phyloP scores from a whole-genome alignment of 345 rosid genomes.

The Hibiscus trionum region DNA sequence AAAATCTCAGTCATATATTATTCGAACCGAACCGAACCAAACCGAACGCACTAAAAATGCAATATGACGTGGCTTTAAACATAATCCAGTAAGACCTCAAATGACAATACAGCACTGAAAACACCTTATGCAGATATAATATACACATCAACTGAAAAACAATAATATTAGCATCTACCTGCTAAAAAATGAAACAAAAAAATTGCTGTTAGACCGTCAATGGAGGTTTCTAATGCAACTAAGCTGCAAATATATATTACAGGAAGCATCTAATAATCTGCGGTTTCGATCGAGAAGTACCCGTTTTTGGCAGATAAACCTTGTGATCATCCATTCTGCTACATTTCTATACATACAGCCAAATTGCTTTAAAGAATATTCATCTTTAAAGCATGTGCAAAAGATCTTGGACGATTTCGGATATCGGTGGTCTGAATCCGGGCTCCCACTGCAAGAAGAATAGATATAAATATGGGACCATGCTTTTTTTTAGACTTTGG shows the following conservation, averaged over 20 bases:
- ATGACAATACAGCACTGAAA: background rate
- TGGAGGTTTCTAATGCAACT: background rate
- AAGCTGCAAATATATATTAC: background rate
- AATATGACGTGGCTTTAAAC: no score
- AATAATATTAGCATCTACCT: background rate
- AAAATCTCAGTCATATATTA: no score
- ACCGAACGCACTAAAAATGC: no score
- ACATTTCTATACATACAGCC: background rate
- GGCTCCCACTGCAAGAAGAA: slow-evolving; percentile 57
- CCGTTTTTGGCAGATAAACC: background rate
- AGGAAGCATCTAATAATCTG: background rate
- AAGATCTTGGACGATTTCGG: slow-evolving; percentile 89
- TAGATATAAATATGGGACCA: no score
- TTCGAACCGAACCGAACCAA: no score
- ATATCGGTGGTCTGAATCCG: slow-evolving; percentile 74
- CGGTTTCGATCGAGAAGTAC: background rate
- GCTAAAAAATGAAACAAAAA: background rate
- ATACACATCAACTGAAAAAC: background rate
- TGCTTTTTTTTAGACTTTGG: background rate
- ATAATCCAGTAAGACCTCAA: background rate
- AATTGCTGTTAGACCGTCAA: background rate
- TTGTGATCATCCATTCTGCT: background rate
- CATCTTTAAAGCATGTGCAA: slow-evolving; percentile 43
- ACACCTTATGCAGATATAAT: background rate
- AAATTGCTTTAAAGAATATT: background rate